Base-by-base conservation (phyloP, 2,329 filamentous ascomycete genomes). In the Septoria linicola region DNA sequence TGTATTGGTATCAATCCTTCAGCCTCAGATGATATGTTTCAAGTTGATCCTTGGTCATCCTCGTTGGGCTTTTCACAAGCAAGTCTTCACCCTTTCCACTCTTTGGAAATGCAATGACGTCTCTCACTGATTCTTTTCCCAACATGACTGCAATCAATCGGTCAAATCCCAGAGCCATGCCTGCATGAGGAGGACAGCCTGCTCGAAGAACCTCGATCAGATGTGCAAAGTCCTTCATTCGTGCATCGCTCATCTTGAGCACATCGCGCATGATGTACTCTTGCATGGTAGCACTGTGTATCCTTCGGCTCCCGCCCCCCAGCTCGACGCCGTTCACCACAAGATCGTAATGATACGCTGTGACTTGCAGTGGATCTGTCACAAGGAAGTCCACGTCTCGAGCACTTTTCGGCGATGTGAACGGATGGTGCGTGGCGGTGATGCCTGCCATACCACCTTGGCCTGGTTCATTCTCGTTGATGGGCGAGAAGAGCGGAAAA, bases 61-160 rank as follows among this genome's bases (percentile, higher is more conserved):
- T 69, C 43, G 84, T 84, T 0, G 93, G 93, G 56, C 88, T 88
- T 61, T 82, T 83, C 2, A 95, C 89, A 70, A 95, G 80, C 50
- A 83, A 71, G 72, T 99, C 93, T 66, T 95, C 88, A 0, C 93
- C 91, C 67, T 84, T 90, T 55, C 89, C 90, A 55, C 83, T 91
- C 76, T 99, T 99, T 0, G 93, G 95, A 66, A 99, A 99, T 0
- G 91, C 91, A 70, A 99, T 96, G 1, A 99, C 92, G 72, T 99
- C 92, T 53, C 88, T 78, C 2, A 99, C 86, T 1, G 86, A 90
- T 8, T 86, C 78, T 25, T 80, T 85, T 1, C 85, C 86, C 17
- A 86, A 80, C 76, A 99, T 80, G 1, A 96, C 75, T 0, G 92
- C 86, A 32, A 93, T 78, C 41, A 99, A 71, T 3, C 93, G 79